These are phyloP conservation scores for Coelastrella sp. DNA, from an alignment of 139 green algal species.

Conservation along the genomic window DNA sequence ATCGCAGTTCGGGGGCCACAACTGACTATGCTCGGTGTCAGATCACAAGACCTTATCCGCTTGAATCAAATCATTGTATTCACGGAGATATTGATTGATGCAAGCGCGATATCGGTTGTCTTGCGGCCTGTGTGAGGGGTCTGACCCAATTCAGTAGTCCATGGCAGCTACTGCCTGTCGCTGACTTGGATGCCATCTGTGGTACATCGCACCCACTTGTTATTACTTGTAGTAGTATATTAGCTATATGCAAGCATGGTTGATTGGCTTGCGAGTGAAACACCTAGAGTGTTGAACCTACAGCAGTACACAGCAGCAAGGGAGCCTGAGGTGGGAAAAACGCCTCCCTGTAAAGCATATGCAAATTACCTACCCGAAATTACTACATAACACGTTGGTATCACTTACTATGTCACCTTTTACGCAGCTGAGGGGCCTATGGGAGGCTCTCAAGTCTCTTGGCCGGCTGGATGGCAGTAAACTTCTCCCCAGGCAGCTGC, in stretches of 20 bases:
- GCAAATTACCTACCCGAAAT: neutral
- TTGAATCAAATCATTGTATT: too few species aligned
- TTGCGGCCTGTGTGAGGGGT: too few species aligned
- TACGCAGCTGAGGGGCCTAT: constrained; percentile 25
- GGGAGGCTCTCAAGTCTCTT: constrained; percentile 16
- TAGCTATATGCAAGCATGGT: neutral
- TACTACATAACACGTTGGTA: neutral
- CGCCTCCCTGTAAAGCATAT: neutral
- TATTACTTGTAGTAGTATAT: neutral
- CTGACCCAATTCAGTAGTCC: too few species aligned
- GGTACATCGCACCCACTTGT: too few species aligned
- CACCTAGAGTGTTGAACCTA: constrained; percentile 29
- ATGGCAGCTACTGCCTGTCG: too few species aligned
- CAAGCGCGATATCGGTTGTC: too few species aligned
- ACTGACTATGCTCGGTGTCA: too few species aligned
- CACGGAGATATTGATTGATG: too few species aligned
- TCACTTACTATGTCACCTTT: neutral
- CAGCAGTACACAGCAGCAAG: constrained; percentile 39
- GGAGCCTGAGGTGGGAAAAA: constrained; percentile 26
- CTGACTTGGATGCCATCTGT: too few species aligned
- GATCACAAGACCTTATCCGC: too few species aligned
- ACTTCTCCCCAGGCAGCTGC: constrained; percentile 51
- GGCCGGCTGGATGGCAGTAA: constrained; percentile 25
- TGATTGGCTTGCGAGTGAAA: neutral
- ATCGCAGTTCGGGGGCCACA: too few species aligned